Percentiles rank a stretch among this genome's conserved stretches.
phyloP scores from a whole-genome alignment of 768 basidiomycete genomes.

The Tulasnella calospora region DNA sequence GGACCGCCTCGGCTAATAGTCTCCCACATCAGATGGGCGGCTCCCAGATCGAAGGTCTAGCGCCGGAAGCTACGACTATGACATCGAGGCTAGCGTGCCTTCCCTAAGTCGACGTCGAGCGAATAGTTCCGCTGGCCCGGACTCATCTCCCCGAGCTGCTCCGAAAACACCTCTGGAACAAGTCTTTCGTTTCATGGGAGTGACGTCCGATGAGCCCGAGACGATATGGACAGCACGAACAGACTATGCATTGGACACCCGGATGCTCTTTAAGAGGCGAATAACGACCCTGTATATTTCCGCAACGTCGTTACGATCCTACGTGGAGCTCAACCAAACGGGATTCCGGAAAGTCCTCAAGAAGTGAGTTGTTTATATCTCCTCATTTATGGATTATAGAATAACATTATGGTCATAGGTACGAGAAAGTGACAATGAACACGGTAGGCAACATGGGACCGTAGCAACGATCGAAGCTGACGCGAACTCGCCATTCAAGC shows the following conservation, averaged over 20 bases:
- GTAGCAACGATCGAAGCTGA: not conserved
- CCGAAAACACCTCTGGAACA: conserved; percentile 40
- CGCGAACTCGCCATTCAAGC: conserved; percentile 38
- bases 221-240: conserved; percentile 71
- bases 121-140: not conserved
- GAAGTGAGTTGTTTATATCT: conserved; percentile 55
- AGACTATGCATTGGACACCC: conserved; percentile 78
- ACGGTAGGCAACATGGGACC: conserved; percentile 40
- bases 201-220: conserved; percentile 35
- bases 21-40: not conserved
- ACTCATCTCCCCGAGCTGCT: conserved; percentile 30
- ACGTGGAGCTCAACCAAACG: conserved; percentile 85
- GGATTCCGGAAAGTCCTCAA: conserved; percentile 95
- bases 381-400: not conserved
- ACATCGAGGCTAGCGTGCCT: conserved; percentile 17
- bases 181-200: conserved; percentile 42
- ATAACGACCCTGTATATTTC: conserved; percentile 79
- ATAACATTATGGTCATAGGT: conserved; percentile 46
- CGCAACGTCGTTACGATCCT: conserved; percentile 71
- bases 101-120: not conserved
- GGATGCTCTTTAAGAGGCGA: conserved; percentile 81
- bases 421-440: conserved; percentile 87
- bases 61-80: conserved; percentile 8
- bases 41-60: conserved; percentile 12
- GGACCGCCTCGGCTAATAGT: not conserved